Evolutionary conservation across 2,329 filamentous ascomycete genomes (phyloP), one percentile per base, ranked within the genome.

Genomic region (Aspergillus nomiae): DNA sequence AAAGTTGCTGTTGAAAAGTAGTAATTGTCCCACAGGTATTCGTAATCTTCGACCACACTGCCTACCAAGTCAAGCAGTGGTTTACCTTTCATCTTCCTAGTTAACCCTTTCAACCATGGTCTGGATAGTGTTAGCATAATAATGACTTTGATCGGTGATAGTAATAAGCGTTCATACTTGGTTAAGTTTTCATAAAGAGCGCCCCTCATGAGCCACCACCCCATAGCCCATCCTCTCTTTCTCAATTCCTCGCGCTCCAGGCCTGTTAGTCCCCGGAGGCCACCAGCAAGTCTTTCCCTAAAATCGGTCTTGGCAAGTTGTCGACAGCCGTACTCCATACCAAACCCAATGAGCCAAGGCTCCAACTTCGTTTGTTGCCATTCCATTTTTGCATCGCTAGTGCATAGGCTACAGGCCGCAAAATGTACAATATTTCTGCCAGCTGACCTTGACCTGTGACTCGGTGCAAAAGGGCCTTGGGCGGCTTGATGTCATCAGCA

Each of bases 1-100:
- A 80, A 70, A 14, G 86, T 89, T 30, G 86, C 84, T 1, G 87
- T 90, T 21, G 87, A 84, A 78, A 98, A 99, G 79, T 98, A 96
- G 78, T 97, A 98, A 71, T 96, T 94, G 79, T 97, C 93, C 95
- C 95, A 99, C 36, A 99, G 83, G 76, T 96, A 98, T 78, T 97
- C 92, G 76, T 99, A 99, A 77, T 99, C 95, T 75, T 97, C 93
- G 66, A 98, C 79, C 53, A 99, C 90, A 62, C 91, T 92, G 10
- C 89, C 91, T 28, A 97, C 84, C 74, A 99, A 87, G 68, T 91
- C 89, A 54, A 96, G 86, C 77, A 97, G 84, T 58, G 91, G 89
- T 73, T 89, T 90, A 68, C 88, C 83, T 73, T 84, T 89, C 68
- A 97, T 85, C 71, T 89, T 90, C 34, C 83, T 83, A 9, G 94